Evolutionary conservation across 2,329 filamentous ascomycete species (phyloP), one percentile per base, ranked within the genome.

Genomic region (Bipolaris sorokiniana): DNA sequence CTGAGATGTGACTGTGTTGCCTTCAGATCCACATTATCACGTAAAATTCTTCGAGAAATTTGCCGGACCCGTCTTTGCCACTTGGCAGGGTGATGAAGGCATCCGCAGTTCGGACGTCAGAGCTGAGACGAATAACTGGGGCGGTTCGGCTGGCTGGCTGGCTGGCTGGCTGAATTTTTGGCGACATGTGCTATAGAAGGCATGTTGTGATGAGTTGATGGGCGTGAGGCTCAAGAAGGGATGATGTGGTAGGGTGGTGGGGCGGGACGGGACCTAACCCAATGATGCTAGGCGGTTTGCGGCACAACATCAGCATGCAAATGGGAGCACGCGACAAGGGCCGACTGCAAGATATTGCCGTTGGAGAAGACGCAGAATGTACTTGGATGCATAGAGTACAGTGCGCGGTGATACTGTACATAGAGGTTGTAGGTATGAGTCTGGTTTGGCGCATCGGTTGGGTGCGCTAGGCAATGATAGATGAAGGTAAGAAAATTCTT

Each of bases 41-140:
- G 65, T 67, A 70, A 71, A 69, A 69, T 20, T 65, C 63, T 70
- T 70, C 63, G 61, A 68, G 54, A 70, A 67, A 65, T 50, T 63
- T 66, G 59, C 57, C 62, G 44, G 51, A 36, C 62, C 66, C 58
- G 61, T 51, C 48, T 63, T 55, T 49, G 41, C 49, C 51, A 58
- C 66, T 69, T 67, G 64, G 64, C 65, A 58, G 22, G 22, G 51
- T 58, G 56, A 54, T 58, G 48, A 50, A 56, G 47, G 56, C 54
- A 54, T 53, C 61, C 57, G 58, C 47, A 48, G 28, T 52, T 23
- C 48, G 48, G 56, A 56, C 26, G 31, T 37, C 23, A 41, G 28
- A 31, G 3, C 18, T 15, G 15, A n/a, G 23, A 42, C 11, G 6
- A 33, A 47, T 16, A 33, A 28, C 11, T 31, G 37, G 38, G 48